Base-by-base conservation (phyloP, 768 basidiomycete genomes). In the Phaffia tasmanica region DNA sequence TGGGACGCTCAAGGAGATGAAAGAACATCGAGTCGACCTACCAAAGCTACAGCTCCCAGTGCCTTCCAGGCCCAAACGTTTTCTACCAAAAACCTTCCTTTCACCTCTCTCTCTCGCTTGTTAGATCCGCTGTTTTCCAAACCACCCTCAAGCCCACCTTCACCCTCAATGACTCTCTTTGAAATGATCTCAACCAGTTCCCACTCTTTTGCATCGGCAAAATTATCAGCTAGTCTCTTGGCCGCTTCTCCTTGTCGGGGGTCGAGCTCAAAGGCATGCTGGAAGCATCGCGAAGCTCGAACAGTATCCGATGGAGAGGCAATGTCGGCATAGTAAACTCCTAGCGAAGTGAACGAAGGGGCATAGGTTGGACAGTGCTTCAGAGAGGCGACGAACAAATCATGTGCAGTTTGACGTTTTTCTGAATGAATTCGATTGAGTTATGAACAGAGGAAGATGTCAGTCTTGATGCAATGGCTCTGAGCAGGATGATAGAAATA, bases 11-110 rank as follows among this genome's bases (percentile, higher is more conserved):
- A 46, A 25, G 9, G 6, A 21, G 59, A 42, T 18, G 49, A 35
- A 27, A 56, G 19, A 57, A 64, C 14, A 59, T 21, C 21, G 7
- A 30, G 9, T 62, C 21, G 23, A 78, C 86, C 76, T 72, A 92
- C 94, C 77, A 93, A 78, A 75, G 93, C 91, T 1, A 92, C 92
- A 0, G 89, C 83, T 1, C 91, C 95, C 47, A 90, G 77, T 25
- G 92, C 93, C 76, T 95, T 97, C 93, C 94, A 99, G 3, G 95
- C 95, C 95, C 95, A 99, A 9, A 86, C 82, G 72, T 94, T 92
- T 48, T 83, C 67, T 5, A 63, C 67, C 0, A 69, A 58, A 57
- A 63, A 69, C 15, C 63, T 48, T 27, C 67, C 67, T 29, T 64
- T 64, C 2, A 59, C 67, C 19, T 69, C 67, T 30, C 59, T 63